These are phyloP conservation scores for Piloderma croceum DNA, from an alignment of 768 basidiomycete species.

Conservation along the genomic window DNA sequence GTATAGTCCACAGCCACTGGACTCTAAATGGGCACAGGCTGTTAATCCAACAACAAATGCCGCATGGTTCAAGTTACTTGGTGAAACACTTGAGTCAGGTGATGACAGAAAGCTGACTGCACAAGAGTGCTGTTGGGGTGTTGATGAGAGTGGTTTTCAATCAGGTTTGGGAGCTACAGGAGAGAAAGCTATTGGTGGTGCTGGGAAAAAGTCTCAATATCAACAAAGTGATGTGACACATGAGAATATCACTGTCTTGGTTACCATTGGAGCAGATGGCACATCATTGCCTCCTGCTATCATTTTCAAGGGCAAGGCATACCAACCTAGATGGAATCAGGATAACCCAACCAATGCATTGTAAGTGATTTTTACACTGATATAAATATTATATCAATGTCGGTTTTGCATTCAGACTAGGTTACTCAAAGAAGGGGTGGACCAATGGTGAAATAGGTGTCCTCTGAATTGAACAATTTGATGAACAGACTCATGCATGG, in stretches of 20 bases:
- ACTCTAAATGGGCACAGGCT: no score
- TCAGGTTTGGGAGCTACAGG: not conserved
- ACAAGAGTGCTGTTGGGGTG: slow-evolving; percentile 9
- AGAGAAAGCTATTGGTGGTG: slow-evolving; percentile 8
- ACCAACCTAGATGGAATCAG: slow-evolving; percentile 32
- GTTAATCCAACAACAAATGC: no score
- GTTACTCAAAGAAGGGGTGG: slow-evolving; percentile 20
- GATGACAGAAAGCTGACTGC: slow-evolving; percentile 3
- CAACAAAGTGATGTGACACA: slow-evolving; percentile 19
- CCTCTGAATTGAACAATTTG: slow-evolving; percentile 36
- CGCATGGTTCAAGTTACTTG: no score
- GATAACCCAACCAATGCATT: slow-evolving; percentile 36
- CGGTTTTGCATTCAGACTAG: slow-evolving; percentile 5
- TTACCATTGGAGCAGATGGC: slow-evolving; percentile 36
- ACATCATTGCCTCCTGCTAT: slow-evolving; percentile 31
- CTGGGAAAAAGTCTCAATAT: slow-evolving; percentile 6
- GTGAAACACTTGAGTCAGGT: no score
- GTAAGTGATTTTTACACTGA: slow-evolving; percentile 20
- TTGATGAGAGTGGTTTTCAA: slow-evolving; percentile 15
- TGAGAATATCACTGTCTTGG: slow-evolving; percentile 32
- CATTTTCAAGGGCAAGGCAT: slow-evolving; percentile 36
- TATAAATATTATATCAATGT: not conserved
- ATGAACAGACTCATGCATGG: slow-evolving; percentile 34
- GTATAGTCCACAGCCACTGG: no score
- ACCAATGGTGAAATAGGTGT: slow-evolving; percentile 32